Evolutionary conservation across 2,329 filamentous ascomycete genomes (phyloP).

Genomic region (Alternaria sp.): DNA sequence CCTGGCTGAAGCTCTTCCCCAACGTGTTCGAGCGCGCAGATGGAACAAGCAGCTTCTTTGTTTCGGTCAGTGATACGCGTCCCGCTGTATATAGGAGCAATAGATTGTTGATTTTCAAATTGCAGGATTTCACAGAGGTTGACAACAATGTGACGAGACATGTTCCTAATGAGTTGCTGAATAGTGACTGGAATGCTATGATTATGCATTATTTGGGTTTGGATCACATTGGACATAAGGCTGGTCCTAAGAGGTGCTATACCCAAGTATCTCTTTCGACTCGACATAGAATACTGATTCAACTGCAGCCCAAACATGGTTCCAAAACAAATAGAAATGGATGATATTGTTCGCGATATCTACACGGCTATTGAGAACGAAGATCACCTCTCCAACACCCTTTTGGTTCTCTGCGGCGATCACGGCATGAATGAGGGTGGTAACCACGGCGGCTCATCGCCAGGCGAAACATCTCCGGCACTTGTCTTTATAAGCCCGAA

Average conservation of each 20-base stretch:
- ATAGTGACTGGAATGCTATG: conserved; percentile 89
- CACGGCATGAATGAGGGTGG: conserved; percentile 99
- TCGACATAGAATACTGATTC: conserved; percentile 16
- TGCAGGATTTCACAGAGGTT: conserved; percentile 94
- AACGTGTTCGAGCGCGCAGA: conserved; percentile 85
- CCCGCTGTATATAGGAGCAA: conserved; percentile 46
- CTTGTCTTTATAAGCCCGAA: conserved; percentile 91
- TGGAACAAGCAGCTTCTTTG: conserved; percentile 97
- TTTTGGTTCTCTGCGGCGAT: conserved; percentile 89
- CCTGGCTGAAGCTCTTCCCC: conserved; percentile 96
- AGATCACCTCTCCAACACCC: conserved; percentile 75
- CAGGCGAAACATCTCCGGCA: conserved; percentile 92
- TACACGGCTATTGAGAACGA: conserved; percentile 77
- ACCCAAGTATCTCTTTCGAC: not conserved
- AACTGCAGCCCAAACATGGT: conserved; percentile 79
- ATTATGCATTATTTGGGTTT: conserved; percentile 94
- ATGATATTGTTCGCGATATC: conserved; percentile 77
- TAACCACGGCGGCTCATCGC: conserved; percentile 92
- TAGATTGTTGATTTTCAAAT: conserved; percentile 39
- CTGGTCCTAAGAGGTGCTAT: conserved; percentile 78
- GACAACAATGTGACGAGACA: conserved; percentile 97
- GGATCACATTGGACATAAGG: conserved; percentile 97
- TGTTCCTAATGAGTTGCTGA: conserved; percentile 76
- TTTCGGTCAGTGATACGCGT: conserved; percentile 72
- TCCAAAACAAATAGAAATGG: conserved; percentile 94